phyloP scores from a whole-genome alignment of 2,329 filamentous ascomycete genomes.

The Scortechinia acanthostroma region DNA sequence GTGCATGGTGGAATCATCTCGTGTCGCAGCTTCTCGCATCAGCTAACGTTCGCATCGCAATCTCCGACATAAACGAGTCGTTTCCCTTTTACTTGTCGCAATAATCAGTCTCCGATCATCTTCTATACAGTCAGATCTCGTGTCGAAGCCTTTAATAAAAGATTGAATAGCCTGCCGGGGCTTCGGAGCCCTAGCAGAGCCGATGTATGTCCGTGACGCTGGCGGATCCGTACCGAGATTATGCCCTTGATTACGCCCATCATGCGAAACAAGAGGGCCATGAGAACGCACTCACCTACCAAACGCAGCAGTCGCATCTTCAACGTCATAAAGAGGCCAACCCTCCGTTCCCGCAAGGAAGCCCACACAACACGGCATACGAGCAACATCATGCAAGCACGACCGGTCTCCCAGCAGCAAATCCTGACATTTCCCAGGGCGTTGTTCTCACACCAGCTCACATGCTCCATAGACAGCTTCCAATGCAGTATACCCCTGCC shows the following conservation, averaged over 20 bases:
- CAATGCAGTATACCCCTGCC: neutral
- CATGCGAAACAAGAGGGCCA: neutral
- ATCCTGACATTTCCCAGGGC: neutral
- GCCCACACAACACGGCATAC: neutral
- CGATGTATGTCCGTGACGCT: conserved; percentile 2
- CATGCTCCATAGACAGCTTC: neutral
- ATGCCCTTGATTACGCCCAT: neutral
- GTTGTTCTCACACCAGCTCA: neutral
- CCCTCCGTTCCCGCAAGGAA: neutral
- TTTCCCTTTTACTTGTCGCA: too few relatives aligned
- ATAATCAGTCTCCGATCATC: too few relatives aligned
- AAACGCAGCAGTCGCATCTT: neutral
- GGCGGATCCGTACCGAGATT: conserved; percentile 1
- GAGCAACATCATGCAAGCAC: neutral
- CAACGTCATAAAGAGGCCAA: neutral
- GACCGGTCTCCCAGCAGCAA: neutral
- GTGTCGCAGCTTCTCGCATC: too few relatives aligned
- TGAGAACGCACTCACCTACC: neutral
- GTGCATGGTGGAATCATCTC: too few relatives aligned
- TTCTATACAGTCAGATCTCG: too few relatives aligned
- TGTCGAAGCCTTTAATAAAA: too few relatives aligned
- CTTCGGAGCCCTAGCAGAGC: neutral
- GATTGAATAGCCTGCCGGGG: neutral
- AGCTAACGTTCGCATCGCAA: too few relatives aligned
- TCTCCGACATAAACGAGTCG: too few relatives aligned